Conservation (phyloP, 2,329 filamentous ascomycete species). For the Cercospora citrullina region DNA sequence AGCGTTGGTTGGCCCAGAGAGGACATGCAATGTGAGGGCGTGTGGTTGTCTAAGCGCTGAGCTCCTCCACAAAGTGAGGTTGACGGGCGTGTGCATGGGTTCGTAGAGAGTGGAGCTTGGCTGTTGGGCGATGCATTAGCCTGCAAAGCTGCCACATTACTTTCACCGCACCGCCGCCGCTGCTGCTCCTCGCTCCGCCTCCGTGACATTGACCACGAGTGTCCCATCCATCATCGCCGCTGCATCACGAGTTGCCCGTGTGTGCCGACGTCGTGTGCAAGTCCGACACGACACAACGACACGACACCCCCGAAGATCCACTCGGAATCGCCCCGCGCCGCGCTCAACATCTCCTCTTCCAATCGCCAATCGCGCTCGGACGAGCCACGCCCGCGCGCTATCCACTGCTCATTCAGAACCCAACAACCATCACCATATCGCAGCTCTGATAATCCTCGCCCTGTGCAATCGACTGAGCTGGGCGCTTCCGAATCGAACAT, state of each 20-base stretch:
- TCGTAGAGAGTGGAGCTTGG: constrained; percentile 5
- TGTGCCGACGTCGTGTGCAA: background rate
- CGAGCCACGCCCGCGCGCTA: background rate
- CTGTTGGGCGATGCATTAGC: constrained; percentile 1
- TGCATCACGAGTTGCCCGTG: background rate
- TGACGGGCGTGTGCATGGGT: background rate
- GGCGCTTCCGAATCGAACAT: background rate
- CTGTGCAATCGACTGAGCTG: background rate
- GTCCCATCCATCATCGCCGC: background rate
- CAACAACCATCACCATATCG: background rate
- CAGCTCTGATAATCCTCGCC: background rate
- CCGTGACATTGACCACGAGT: background rate
- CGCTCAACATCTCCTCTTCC: constrained; percentile 6
- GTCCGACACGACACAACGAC: background rate
- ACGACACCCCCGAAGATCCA: background rate
- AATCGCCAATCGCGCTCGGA: constrained; percentile 5
- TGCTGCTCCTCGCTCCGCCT: background rate
- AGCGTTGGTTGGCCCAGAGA: background rate
- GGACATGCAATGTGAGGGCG: background rate
- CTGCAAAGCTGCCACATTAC: constrained; percentile 1
- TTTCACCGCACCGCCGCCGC: background rate
- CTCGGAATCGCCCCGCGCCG: constrained; percentile 1
- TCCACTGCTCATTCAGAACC: background rate
- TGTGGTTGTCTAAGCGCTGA: constrained; percentile 2
- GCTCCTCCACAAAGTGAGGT: background rate